These are phyloP conservation scores for Pseudognaphalium luteoalbum DNA, from an alignment of 129 eudicot genomes.

Conservation along the genomic window DNA sequence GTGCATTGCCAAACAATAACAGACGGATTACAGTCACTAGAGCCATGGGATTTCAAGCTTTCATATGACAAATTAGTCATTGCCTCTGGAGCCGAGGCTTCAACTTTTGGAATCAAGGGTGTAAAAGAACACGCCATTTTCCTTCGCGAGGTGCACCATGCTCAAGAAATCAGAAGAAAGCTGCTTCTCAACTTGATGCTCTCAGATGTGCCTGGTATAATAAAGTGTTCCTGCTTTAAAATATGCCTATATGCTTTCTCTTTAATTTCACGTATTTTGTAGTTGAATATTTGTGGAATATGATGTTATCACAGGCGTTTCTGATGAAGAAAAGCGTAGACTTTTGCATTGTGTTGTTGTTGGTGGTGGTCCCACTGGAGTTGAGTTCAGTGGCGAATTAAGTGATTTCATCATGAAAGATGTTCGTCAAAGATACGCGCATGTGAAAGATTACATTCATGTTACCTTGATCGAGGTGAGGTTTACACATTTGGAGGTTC, in stretches of 20 bases:
- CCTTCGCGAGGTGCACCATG: constrained; percentile 96
- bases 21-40: constrained; percentile 55
- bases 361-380: constrained; percentile 99
- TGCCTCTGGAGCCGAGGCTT: constrained; percentile 90
- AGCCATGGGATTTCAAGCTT: constrained; percentile 76
- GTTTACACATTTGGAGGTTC: constrained; percentile 13
- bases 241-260: not conserved
- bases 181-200: constrained; percentile 86
- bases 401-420: constrained; percentile 92
- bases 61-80: constrained; percentile 87
- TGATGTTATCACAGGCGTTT: constrained; percentile 47
- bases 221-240: not conserved
- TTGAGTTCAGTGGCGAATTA: constrained; percentile 96
- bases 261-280: not conserved
- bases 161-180: constrained; percentile 90
- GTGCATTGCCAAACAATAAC: constrained; percentile 73
- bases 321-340: constrained; percentile 85
- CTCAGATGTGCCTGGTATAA: constrained; percentile 88
- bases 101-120: constrained; percentile 91
- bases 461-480: constrained; percentile 95
- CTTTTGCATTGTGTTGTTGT: constrained; percentile 95
- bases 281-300: not conserved
- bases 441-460: constrained; percentile 84
- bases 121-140: constrained; percentile 84
- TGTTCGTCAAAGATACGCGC: constrained; percentile 84